Conservation (phyloP, 2,329 filamentous ascomycete genomes). For the Ophiostoma novo-ulmi region DNA sequence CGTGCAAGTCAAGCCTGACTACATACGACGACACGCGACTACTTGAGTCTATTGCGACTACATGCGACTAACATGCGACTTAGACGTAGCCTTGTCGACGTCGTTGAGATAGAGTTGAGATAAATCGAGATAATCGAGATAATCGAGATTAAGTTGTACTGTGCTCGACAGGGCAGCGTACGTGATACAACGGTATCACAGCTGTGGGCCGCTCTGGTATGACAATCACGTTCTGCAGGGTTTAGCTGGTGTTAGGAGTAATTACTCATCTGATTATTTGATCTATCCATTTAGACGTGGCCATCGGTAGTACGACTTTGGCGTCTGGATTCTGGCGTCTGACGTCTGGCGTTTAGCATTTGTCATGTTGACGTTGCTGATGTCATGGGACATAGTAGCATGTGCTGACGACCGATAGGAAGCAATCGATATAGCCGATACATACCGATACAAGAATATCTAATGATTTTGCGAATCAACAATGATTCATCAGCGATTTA, state of each 20-base stretch:
- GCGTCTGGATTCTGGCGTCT: background rate
- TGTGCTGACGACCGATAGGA: background rate
- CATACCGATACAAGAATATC: background rate
- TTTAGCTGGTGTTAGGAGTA: background rate
- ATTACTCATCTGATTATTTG: background rate
- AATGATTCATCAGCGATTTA: background rate
- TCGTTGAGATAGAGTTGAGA: background rate
- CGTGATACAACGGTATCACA: slow-evolving; percentile 2
- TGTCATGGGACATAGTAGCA: background rate
- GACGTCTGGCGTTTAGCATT: background rate
- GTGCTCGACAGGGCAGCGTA: background rate
- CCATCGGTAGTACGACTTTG: background rate
- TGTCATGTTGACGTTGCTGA: background rate
- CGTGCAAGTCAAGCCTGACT: background rate
- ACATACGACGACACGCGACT: background rate
- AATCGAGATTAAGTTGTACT: background rate
- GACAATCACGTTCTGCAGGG: slow-evolving; percentile 1
- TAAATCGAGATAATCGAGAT: background rate
- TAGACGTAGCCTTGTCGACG: background rate
- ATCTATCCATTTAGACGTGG: background rate
- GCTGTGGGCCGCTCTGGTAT: background rate
- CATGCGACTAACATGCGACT: background rate
- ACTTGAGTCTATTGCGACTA: background rate
- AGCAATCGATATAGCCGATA: background rate
- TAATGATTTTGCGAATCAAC: background rate